Conservation (phyloP, 2,329 filamentous ascomycete genomes). For the Colletotrichum sp. region DNA sequence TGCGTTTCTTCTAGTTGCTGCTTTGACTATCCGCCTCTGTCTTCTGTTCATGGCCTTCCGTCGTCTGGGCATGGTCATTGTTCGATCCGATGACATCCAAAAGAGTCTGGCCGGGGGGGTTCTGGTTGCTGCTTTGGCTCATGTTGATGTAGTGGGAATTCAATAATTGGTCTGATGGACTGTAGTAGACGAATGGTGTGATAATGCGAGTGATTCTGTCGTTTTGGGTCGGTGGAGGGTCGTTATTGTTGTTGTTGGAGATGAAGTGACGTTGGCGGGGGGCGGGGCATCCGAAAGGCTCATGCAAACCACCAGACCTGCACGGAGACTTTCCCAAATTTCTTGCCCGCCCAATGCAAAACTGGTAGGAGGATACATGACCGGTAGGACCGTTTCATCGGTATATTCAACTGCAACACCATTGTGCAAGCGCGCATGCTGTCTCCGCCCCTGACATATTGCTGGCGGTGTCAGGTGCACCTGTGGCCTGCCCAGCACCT, state of each 20-base stretch:
- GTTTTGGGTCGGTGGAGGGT: neutral
- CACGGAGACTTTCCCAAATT: neutral
- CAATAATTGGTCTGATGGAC: neutral
- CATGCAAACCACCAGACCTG: neutral
- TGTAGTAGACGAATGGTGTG: neutral
- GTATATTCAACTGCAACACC: neutral
- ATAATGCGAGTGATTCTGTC: neutral
- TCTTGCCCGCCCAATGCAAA: neutral
- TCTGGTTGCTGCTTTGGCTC: neutral
- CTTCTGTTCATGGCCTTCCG: neutral
- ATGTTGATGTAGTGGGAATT: neutral
- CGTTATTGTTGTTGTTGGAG: neutral
- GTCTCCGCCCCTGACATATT: neutral
- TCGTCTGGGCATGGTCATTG: neutral
- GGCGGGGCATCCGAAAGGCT: neutral
- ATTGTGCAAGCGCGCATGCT: neutral
- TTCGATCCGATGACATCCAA: neutral
- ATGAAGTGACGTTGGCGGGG: neutral
- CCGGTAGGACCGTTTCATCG: neutral
- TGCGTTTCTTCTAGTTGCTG: neutral
- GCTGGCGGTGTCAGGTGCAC: too few species aligned
- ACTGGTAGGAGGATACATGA: neutral
- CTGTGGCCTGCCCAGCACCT: too few species aligned
- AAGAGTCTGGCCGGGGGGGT: neutral
- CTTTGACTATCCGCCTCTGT: neutral